Evolutionary conservation across 371 early-diverging fungal species (phyloP).

Genomic region (Coemansia sp.): DNA sequence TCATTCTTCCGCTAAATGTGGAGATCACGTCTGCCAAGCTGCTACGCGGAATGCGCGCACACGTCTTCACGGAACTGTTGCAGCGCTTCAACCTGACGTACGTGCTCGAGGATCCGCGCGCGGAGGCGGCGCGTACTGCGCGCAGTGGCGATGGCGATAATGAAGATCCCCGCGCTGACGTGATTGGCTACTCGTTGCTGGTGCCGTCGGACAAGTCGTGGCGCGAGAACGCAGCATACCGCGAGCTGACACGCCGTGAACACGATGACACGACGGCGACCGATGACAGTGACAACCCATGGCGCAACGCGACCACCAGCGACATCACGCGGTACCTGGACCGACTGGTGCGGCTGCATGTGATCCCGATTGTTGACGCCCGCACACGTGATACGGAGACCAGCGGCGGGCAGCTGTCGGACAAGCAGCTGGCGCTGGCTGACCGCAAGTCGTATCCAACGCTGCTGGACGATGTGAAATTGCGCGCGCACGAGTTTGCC

Average conservation of each 20-base stretch:
- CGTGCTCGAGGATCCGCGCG: conserved; percentile 44
- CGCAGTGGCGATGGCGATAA: conserved; percentile 8
- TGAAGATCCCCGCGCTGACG: neutral
- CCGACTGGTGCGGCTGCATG: conserved; percentile 48
- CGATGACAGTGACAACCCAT: conserved; percentile 45
- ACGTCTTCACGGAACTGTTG: conserved; percentile 44
- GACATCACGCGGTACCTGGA: conserved; percentile 44
- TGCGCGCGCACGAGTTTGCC: conserved; percentile 47
- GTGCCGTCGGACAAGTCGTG: conserved; percentile 53
- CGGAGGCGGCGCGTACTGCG: neutral
- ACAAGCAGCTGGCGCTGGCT: conserved; percentile 20
- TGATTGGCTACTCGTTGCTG: conserved; percentile 49
- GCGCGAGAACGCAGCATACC: conserved; percentile 50
- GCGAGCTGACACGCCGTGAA: conserved; percentile 49
- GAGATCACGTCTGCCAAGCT: conserved; percentile 51
- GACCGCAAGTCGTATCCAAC: conserved; percentile 46
- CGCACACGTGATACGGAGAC: neutral
- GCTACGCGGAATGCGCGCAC: conserved; percentile 50
- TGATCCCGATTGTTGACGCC: conserved; percentile 32
- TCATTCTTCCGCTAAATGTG: conserved; percentile 49
- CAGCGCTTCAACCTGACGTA: conserved; percentile 51
- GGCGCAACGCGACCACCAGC: conserved; percentile 50
- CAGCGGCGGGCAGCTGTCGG: conserved; percentile 18
- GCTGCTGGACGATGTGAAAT: conserved; percentile 31
- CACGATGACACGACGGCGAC: conserved; percentile 31